Evolutionary conservation across 768 basidiomycete species (phyloP).

Genomic region (Lactarius tabidus): DNA sequence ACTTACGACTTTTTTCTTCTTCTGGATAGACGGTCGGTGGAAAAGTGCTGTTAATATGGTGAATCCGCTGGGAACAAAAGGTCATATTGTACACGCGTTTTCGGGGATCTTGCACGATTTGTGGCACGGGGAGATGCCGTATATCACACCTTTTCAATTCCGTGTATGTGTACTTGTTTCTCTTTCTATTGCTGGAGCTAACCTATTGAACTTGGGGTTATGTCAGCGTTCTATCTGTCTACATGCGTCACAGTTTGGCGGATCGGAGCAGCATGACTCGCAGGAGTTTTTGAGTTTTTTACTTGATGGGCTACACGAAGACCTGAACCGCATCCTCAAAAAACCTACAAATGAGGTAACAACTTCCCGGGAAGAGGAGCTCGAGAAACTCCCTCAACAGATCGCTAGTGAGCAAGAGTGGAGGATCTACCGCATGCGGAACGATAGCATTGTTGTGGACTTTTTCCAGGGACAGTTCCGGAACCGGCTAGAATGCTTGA

Average conservation of each 20-base stretch:
- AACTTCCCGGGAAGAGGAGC: constrained; percentile 79
- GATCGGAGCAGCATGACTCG: constrained; percentile 92
- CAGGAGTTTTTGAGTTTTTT: constrained; percentile 96
- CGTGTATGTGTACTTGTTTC: constrained; percentile 45
- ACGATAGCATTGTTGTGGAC: constrained; percentile 93
- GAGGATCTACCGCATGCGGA: constrained; percentile 82
- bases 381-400: constrained; percentile 82
- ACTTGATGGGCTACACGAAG: constrained; percentile 94
- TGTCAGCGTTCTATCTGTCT: constrained; percentile 53
- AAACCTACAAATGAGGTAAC: constrained; percentile 62
- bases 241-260: constrained; percentile 69
- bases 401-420: constrained; percentile 92
- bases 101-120: constrained; percentile 79
- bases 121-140: constrained; percentile 83
- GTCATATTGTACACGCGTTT: constrained; percentile 75
- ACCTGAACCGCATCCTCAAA: constrained; percentile 83
- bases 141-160: constrained; percentile 78
- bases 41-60: constrained; percentile 76
- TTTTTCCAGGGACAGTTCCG: constrained; percentile 97
- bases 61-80: constrained; percentile 87
- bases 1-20: background rate
- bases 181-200: background rate
- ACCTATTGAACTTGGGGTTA: constrained; percentile 28
- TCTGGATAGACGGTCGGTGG: constrained; percentile 68
- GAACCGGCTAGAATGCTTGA: constrained; percentile 83